Evolutionary conservation across 306 rosid genomes (phyloP).

Genomic region (Lathyrus oleraceus): DNA sequence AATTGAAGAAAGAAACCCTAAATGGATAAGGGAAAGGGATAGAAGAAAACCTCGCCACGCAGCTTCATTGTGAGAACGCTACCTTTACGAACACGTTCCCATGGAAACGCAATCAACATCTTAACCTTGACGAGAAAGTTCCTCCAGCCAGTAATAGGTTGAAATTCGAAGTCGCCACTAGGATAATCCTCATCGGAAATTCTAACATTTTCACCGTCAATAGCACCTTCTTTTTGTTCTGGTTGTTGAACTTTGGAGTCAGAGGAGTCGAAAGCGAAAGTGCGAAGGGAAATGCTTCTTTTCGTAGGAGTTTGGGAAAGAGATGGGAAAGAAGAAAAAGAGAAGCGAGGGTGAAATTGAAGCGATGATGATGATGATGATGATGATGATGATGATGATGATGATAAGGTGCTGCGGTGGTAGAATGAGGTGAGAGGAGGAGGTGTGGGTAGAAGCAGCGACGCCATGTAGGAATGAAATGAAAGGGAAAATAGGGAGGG

Average conservation of each 20-base stretch:
- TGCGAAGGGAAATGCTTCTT: conserved; percentile 39
- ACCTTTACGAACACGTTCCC: conserved; percentile 93
- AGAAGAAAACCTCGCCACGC: conserved; percentile 80
- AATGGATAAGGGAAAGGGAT: not conserved
- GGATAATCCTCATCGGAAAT: conserved; percentile 62
- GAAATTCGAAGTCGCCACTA: conserved; percentile 67
- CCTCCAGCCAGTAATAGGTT: conserved; percentile 59
- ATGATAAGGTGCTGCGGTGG: conserved; percentile 7
- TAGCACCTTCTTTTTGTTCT: conserved; percentile 17
- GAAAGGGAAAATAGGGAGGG: not conserved
- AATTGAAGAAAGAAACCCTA: not conserved
- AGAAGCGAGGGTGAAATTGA: conserved; percentile 36
- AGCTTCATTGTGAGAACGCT: conserved; percentile 80
- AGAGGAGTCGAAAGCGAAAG: conserved; percentile 61
- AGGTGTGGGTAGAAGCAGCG: conserved; percentile 54
- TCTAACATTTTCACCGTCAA: conserved; percentile 28
- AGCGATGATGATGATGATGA: not conserved
- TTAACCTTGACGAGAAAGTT: conserved; percentile 71
- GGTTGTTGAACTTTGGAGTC: conserved; percentile 31
- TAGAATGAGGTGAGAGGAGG: conserved; percentile 42
- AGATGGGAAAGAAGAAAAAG: conserved; percentile 25
- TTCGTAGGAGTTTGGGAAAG: conserved; percentile 21
- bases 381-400: not conserved
- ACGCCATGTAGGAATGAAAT: too few relatives aligned
- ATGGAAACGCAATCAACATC: conserved; percentile 78